Percentiles rank a stretch among this genome's conserved stretches.
phyloP scores from a whole-genome alignment of 306 rosid genomes.

The Biancaea sappan region DNA sequence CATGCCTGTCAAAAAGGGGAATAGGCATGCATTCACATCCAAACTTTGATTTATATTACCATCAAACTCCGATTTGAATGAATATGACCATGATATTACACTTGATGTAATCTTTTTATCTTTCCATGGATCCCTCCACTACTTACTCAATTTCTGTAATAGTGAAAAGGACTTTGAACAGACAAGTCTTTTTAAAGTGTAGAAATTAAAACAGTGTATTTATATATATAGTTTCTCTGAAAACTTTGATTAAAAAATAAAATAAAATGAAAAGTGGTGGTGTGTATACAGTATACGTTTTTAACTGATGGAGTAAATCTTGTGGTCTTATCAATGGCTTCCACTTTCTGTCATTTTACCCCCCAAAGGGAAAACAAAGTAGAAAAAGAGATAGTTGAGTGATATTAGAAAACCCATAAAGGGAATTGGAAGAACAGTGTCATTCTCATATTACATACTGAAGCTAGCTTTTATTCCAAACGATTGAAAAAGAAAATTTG shows the following conservation, averaged over 20 bases:
- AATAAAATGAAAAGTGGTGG: slow-evolving; percentile 30
- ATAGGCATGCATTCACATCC: no score
- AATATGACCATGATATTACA: slow-evolving; percentile 28
- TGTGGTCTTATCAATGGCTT: slow-evolving; percentile 19
- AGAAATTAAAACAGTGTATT: slow-evolving; percentile 20
- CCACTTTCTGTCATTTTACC: neutral
- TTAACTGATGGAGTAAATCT: slow-evolving; percentile 21
- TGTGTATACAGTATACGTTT: neutral
- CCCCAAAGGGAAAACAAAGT: slow-evolving; percentile 1
- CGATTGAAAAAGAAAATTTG: neutral
- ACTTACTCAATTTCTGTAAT: slow-evolving; percentile 23
- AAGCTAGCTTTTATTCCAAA: slow-evolving; percentile 37
- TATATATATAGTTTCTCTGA: neutral
- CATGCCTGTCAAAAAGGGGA: neutral
- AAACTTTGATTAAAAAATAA: neutral
- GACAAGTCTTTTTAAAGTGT: slow-evolving; percentile 34
- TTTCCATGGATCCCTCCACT: slow-evolving; percentile 45
- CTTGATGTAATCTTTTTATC: slow-evolving; percentile 35
- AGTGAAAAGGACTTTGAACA: slow-evolving; percentile 33
- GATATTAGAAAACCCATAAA: slow-evolving; percentile 33
- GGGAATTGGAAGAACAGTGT: slow-evolving; percentile 26
- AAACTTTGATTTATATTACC: neutral
- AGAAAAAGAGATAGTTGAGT: slow-evolving; percentile 33
- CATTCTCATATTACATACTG: slow-evolving; percentile 34
- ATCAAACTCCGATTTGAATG: slow-evolving; percentile 31